Percentiles rank a stretch among this genome's conserved stretches.
Conservation (phyloP, 2,329 filamentous ascomycete genomes). For the Bimuria novae-zelandiae region DNA sequence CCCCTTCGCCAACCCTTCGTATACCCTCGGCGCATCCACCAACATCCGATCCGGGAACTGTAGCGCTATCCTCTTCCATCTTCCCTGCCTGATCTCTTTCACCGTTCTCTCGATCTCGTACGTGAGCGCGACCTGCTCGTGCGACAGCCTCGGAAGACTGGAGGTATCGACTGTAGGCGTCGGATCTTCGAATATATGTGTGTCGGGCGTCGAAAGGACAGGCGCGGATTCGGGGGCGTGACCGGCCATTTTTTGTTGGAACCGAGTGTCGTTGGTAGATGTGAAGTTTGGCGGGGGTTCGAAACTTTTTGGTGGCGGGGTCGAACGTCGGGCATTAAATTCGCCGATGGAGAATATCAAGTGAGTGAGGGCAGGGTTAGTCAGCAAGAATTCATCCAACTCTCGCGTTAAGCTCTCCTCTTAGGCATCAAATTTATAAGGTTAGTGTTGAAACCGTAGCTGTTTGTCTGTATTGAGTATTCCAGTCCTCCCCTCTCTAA, state of each 20-base stretch:
- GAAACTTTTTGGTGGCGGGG: constrained; percentile 13
- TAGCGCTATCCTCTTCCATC: constrained; percentile 80
- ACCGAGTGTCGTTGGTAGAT: neutral
- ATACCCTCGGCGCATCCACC: constrained; percentile 79
- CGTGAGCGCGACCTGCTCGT: constrained; percentile 73
- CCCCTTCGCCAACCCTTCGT: constrained; percentile 64
- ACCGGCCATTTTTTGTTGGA: constrained; percentile 29
- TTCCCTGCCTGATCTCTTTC: constrained; percentile 70
- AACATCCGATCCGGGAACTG: constrained; percentile 97
- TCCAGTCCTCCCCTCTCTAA: constrained; percentile 17
- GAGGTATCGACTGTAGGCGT: constrained; percentile 48
- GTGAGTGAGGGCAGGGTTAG: too few relatives aligned
- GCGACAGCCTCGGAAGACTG: constrained; percentile 50
- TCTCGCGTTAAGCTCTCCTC: too few relatives aligned
- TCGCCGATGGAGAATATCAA: neutral
- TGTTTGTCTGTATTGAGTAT: too few relatives aligned
- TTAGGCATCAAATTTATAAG: too few relatives aligned
- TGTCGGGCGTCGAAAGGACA: constrained; percentile 66
- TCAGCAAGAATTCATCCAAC: too few relatives aligned
- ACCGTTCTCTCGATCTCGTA: constrained; percentile 88
- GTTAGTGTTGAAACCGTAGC: too few relatives aligned
- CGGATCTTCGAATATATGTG: constrained; percentile 62
- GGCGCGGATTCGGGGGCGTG: constrained; percentile 51
- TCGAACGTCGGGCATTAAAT: neutral
- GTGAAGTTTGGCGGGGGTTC: constrained; percentile 9